These are phyloP conservation scores for Zygosaccharomyces pseudobailii DNA, from an alignment of 1,139 yeast genomes.

Conservation along the genomic window DNA sequence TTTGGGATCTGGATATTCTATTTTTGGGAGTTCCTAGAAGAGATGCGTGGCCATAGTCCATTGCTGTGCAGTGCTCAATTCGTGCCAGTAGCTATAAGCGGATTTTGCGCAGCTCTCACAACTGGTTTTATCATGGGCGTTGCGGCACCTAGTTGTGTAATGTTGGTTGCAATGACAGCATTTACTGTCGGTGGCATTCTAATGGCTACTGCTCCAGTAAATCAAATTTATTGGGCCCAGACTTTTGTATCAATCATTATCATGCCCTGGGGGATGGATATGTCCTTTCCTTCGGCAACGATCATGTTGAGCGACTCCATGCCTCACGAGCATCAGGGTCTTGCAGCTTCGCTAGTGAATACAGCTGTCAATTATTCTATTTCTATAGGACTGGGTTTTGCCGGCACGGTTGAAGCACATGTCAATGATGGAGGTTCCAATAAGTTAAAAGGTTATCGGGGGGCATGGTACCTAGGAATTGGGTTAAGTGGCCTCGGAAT, in stretches of 20 bases:
- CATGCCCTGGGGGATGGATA: conserved; percentile 60
- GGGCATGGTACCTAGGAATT: neutral
- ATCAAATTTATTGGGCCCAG: conserved; percentile 52
- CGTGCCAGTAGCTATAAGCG: conserved; percentile 34
- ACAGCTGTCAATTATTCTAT: conserved; percentile 61
- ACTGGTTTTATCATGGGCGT: conserved; percentile 43
- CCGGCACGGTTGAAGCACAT: conserved; percentile 56
- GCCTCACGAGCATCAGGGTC: conserved; percentile 54
- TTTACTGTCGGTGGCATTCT: conserved; percentile 42
- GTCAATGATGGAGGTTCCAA: conserved; percentile 9
- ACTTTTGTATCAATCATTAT: conserved; percentile 46
- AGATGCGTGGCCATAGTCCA: conserved; percentile 44
- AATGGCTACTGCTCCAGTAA: conserved; percentile 43
- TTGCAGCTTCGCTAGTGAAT: conserved; percentile 59
- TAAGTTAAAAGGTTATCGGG: neutral
- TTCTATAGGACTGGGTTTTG: conserved; percentile 58
- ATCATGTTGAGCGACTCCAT: conserved; percentile 48
- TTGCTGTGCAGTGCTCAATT: conserved; percentile 41
- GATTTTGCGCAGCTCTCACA: conserved; percentile 39
- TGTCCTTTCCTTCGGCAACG: conserved; percentile 60
- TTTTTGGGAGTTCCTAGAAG: conserved; percentile 38
- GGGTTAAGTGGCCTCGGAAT: neutral
- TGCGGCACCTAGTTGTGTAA: conserved; percentile 41
- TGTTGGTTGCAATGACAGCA: conserved; percentile 43
- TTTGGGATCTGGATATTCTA: conserved; percentile 52